Evolutionary conservation across 148 eudicot species (phyloP), one percentile per base, ranked within the genome.

Genomic region (Rhododendron henanense): DNA sequence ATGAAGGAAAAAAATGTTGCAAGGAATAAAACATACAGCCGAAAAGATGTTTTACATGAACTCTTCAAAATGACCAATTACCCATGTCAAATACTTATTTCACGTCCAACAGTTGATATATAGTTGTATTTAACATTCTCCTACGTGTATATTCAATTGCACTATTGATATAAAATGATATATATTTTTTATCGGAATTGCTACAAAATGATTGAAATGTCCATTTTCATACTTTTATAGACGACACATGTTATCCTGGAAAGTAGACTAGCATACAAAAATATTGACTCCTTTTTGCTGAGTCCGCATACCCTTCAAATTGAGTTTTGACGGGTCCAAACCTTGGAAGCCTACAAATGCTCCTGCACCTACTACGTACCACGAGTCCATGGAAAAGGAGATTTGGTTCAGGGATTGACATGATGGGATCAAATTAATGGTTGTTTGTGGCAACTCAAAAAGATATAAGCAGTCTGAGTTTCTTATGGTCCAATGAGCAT

Each of bases 391-490:
- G 21, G 19, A 37, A 37, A 7, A 16, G 21, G 7, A 31, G 76
- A 33, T 4, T 31, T 71, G 76, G 39, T 31, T 31, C 39, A 5
- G 41, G 77, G 41, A 73, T 25, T 73, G 77, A 73, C 77, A 73
- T 31, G 77, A 35, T 33, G 9, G 19, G 19, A 69, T 28, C 44
- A 21, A 18, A 77, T 16, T 39, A 33, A 41, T 37, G 10, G 45
- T 37, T 19, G 76, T 39, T 9, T 75, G 76, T 83, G 55, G 84
- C 84, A 63, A 83, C 23, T 41, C 5, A 41, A 83, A 82, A 39
- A 39, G 1, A 65, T 25, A 14, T 5, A n/a, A 41, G 39, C 23
- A 44, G 39, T 63, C 69, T 83, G 84, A 23, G 57, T 44, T 74
- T 65, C 55, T 63, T 7, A 19, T 71, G 69, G 28, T 82, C 41